Conservation (phyloP, 768 basidiomycete species). For the Collybia mongolica region DNA sequence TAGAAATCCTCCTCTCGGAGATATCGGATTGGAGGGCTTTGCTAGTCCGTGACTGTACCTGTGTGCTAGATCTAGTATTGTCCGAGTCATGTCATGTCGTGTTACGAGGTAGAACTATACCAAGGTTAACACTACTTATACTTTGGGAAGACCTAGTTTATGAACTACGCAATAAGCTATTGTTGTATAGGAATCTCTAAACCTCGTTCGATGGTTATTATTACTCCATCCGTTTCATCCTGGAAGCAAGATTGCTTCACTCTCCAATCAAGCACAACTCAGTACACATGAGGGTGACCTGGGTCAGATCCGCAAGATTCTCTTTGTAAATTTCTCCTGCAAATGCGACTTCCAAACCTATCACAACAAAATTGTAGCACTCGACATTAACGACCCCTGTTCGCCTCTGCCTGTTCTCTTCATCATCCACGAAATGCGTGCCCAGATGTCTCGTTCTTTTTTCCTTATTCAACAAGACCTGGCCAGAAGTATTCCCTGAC, state of each 20-base stretch:
- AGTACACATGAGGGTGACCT: background rate
- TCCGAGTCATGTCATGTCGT: too few species aligned
- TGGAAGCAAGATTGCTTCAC: background rate
- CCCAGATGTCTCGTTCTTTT: constrained; percentile 29
- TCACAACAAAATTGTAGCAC: background rate
- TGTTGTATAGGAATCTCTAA: too few species aligned
- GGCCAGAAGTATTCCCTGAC: constrained; percentile 16
- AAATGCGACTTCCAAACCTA: background rate
- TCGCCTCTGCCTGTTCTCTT: constrained; percentile 15
- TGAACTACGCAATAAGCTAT: too few species aligned
- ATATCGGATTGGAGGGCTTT: too few species aligned
- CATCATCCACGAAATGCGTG: constrained; percentile 34
- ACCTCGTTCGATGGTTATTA: background rate
- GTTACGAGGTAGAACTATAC: too few species aligned
- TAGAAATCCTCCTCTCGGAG: too few species aligned
- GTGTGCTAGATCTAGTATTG: too few species aligned
- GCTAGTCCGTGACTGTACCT: too few species aligned
- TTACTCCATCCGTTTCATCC: background rate
- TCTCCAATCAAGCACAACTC: background rate
- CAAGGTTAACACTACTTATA: too few species aligned
- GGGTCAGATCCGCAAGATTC: too few species aligned
- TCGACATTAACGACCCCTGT: background rate
- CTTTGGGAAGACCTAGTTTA: too few species aligned
- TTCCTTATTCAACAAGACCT: constrained; percentile 13
- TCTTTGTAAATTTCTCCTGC: background rate